Base-by-base conservation (phyloP, 192 early-diverging fungal species). In the Backusella westeae region DNA sequence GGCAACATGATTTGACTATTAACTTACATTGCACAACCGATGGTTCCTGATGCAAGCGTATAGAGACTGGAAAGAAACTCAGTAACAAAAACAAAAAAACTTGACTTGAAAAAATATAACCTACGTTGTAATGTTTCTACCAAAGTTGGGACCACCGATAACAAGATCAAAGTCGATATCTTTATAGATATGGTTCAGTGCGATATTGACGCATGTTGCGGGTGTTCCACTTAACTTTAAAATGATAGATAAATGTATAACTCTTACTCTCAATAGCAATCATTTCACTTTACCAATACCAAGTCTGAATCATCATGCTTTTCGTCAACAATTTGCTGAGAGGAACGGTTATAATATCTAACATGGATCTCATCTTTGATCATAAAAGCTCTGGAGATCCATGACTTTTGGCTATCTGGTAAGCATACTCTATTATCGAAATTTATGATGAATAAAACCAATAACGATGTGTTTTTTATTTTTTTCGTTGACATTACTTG, bases 191-290 rank as follows among this genome's bases (percentile, higher is more conserved):
- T 86, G 77, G 38, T 80, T 39, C 17, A 86, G 23, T 35, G 82
- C 85, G 74, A 86, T 86, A 23, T 86, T 86, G 19, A 86, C 77
- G 44, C 85, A 86, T 10, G 85, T 75, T 12, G 85, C 81, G 10
- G 85, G 85, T 26, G 85, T 82, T 17, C 78, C 74, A n/a, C 71
- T 72, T 34, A 83, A 39, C 78, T 79, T 46, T 9, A 53, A 65
- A 21, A 32, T 32, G 32, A 32, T 32, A 23, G 34, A 67, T 4
- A 17, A 21, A 41, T 42, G 6, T 10, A 6, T 42, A 35, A n/a
- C 52, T 41, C 23, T 21, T 23, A 7, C 23, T 14, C 34, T 44
- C 74, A 2, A 32, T 32, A 3, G 32, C 32, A 32, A 32, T 32
- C 32, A 32, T 32, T 32, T 41, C n/a, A 29, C n/a, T 42, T 71